phyloP scores from a whole-genome alignment of 1,284 basidiomycete genomes.

The Ganoderma lucidum region DNA sequence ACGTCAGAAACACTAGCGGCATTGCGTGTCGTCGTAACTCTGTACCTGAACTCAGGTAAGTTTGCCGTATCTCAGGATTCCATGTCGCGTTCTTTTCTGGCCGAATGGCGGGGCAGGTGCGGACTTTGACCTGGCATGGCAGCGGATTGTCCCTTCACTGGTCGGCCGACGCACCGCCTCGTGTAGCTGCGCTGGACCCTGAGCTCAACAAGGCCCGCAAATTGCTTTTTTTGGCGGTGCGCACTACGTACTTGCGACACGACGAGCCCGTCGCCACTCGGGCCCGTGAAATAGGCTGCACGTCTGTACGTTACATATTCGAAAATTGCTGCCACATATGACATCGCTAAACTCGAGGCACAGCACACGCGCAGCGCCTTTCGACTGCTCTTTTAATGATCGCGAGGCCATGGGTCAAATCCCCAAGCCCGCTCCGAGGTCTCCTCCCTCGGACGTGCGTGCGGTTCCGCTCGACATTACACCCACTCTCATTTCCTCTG shows the following conservation, averaged over 20 bases:
- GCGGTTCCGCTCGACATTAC: neutral
- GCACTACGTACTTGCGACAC: neutral
- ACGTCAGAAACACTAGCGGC: neutral
- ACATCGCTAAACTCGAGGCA: neutral
- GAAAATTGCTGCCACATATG: slow-evolving; percentile 4
- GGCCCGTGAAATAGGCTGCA: neutral
- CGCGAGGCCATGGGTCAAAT: neutral
- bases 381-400: neutral
- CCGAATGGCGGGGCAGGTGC: neutral
- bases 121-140: neutral
- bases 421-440: neutral
- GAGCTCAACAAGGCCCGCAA: neutral
- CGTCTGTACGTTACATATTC: slow-evolving; percentile 5
- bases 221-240: neutral
- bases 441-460: slow-evolving; percentile 4
- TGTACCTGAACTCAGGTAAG: neutral
- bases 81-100: neutral
- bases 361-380: neutral
- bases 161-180: neutral
- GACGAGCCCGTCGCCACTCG: neutral
- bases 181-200: neutral
- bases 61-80: neutral
- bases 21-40: neutral
- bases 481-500: neutral
- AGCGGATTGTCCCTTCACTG: neutral